Conservation (phyloP, 495 filamentous ascomycete genomes). For the Annulohypoxylon stygium region DNA sequence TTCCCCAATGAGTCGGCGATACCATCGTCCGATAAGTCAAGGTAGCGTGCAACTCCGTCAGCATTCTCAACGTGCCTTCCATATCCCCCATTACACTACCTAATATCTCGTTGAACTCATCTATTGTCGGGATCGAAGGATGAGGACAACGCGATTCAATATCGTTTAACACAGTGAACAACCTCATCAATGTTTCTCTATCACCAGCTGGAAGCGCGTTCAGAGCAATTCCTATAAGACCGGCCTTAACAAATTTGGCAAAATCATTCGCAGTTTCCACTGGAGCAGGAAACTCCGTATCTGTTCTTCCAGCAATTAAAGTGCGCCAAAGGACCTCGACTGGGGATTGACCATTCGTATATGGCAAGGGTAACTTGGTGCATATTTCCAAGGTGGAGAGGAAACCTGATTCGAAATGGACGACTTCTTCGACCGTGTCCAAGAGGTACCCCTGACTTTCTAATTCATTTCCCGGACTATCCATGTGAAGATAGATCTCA, state of each 20-base stretch:
- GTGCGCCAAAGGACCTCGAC: conserved; percentile 41
- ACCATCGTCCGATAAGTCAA: conserved; percentile 31
- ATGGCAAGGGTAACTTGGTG: conserved; percentile 15
- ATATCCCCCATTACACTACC: conserved; percentile 22
- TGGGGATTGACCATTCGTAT: conserved; percentile 26
- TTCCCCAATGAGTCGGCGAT: conserved; percentile 35
- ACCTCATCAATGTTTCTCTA: not conserved
- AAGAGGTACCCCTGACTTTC: conserved; percentile 16
- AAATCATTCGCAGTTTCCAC: conserved; percentile 27
- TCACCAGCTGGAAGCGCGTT: conserved; percentile 15
- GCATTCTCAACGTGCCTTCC: conserved; percentile 20
- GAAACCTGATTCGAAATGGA: conserved; percentile 27
- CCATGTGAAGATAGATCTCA: conserved; percentile 24
- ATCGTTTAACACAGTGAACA: conserved; percentile 1
- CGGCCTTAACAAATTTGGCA: conserved; percentile 27
- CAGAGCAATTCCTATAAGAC: conserved; percentile 31
- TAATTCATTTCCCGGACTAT: conserved; percentile 17
- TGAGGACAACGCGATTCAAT: conserved; percentile 28
- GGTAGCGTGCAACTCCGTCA: conserved; percentile 13
- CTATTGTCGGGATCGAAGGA: conserved; percentile 20
- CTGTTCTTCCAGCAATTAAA: conserved; percentile 29
- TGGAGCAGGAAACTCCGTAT: conserved; percentile 34
- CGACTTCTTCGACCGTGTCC: conserved; percentile 24
- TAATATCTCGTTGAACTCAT: conserved; percentile 22
- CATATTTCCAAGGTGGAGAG: conserved; percentile 25